phyloP scores from a whole-genome alignment of 2,329 filamentous ascomycete species.

The Cordyceps militaris region DNA sequence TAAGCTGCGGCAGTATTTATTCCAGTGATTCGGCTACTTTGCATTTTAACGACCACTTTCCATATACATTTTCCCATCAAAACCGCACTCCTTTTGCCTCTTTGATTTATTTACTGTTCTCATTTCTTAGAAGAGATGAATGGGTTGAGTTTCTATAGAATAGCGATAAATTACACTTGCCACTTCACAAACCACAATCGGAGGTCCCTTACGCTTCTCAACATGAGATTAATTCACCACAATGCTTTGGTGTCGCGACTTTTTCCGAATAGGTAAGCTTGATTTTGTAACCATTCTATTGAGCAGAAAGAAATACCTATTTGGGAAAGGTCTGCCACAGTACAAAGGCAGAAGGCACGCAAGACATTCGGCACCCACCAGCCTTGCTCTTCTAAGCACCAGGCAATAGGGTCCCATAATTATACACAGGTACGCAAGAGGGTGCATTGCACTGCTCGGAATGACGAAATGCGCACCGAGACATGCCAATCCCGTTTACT shows the following conservation, averaged over 20 bases:
- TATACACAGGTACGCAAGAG: neutral
- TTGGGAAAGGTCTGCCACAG: neutral
- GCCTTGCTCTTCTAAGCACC: conserved; percentile 7
- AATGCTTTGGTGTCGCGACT: neutral
- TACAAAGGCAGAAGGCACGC: neutral
- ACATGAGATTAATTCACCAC: neutral
- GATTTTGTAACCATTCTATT: neutral
- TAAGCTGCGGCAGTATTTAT: neutral
- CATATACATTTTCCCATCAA: neutral
- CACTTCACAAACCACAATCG: neutral
- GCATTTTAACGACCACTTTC: neutral
- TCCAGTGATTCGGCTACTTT: neutral
- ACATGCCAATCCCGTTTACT: neutral
- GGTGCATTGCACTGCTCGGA: neutral
- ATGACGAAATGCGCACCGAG: neutral
- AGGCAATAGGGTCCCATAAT: neutral
- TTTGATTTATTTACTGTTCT: neutral
- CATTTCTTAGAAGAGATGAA: conserved; percentile 4
- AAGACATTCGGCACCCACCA: neutral
- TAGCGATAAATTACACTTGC: neutral
- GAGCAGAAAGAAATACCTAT: neutral
- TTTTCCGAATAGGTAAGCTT: neutral
- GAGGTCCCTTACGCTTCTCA: neutral
- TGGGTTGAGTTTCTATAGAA: neutral
- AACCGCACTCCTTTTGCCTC: neutral